A percentile compares a stretch with the other conserved stretches of the same genome.
These are phyloP conservation scores for Gyromitra esculenta DNA, from an alignment of 2,329 filamentous ascomycete species.

Conservation along the genomic window DNA sequence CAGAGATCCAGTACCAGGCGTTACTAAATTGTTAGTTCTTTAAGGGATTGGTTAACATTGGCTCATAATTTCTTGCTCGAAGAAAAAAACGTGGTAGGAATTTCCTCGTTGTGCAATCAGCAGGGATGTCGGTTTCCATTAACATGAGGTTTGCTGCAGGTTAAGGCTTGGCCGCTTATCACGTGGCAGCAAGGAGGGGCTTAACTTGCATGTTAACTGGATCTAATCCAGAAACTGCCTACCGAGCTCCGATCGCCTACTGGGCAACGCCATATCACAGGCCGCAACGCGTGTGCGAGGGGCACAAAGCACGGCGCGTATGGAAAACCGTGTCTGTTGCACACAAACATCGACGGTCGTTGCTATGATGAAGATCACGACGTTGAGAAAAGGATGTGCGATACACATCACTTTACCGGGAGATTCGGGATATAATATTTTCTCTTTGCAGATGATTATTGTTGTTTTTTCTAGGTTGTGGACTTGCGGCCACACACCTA, in stretches of 20 bases:
- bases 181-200: slow-evolving; percentile 24
- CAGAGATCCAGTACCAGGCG: slow-evolving; percentile 27
- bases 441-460: slow-evolving; percentile 35
- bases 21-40: slow-evolving; percentile 8
- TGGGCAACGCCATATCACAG: slow-evolving; percentile 49
- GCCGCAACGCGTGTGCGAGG: slow-evolving; percentile 43
- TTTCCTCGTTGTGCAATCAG: slow-evolving; percentile 25
- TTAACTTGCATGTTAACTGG: slow-evolving; percentile 38
- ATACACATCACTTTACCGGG: slow-evolving; percentile 29
- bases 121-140: slow-evolving; percentile 44
- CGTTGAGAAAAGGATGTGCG: slow-evolving; percentile 31
- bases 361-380: slow-evolving; percentile 44
- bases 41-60: slow-evolving; percentile 24
- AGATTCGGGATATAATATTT: slow-evolving; percentile 27
- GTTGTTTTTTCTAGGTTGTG: slow-evolving; percentile 31
- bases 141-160: slow-evolving; percentile 43
- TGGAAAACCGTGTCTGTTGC: slow-evolving; percentile 50
- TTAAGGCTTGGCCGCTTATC: slow-evolving; percentile 40
- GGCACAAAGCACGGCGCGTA: slow-evolving; percentile 48
- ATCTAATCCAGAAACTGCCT: slow-evolving; percentile 36
- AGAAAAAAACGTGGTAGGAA: slow-evolving; percentile 39
- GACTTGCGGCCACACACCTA: slow-evolving; percentile 31
- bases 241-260: slow-evolving; percentile 32
- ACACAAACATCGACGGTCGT: slow-evolving; percentile 38
- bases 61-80: slow-evolving; percentile 27